Percentiles rank a stretch among this genome's conserved stretches.
These are phyloP conservation scores for Sanghuangporus baumii DNA, from an alignment of 1,284 basidiomycete genomes.

Conservation along the genomic window DNA sequence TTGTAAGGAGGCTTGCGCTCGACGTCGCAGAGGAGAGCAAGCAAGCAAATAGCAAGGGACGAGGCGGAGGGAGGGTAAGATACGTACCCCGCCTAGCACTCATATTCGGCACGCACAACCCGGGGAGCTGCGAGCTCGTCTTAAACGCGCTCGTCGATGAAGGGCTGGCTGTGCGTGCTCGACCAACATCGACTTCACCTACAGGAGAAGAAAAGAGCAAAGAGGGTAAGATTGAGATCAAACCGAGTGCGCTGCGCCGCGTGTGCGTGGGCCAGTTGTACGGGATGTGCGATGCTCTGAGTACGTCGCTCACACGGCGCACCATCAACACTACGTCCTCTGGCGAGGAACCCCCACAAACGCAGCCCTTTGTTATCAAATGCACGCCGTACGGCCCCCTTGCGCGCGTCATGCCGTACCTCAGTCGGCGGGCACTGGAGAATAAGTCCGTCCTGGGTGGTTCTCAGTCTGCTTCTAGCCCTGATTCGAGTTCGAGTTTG, in stretches of 20 bases:
- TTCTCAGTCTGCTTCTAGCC: constrained; percentile 36
- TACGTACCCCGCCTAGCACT: constrained; percentile 52
- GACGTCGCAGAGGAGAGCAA: constrained; percentile 24
- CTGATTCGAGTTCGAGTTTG: constrained; percentile 59
- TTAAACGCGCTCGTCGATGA: constrained; percentile 53
- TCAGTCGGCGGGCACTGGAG: constrained; percentile 61
- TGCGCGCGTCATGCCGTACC: constrained; percentile 56
- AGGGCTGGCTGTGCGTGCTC: constrained; percentile 43
- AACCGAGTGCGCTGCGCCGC: constrained; percentile 52
- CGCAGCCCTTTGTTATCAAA: constrained; percentile 73
- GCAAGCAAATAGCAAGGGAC: constrained; percentile 21
- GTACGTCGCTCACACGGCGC: constrained; percentile 52
- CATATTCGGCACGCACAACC: constrained; percentile 87
- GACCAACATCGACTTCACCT: no score
- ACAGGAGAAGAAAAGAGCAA: constrained; percentile 26
- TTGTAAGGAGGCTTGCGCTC: constrained; percentile 55
- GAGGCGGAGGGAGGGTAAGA: background rate
- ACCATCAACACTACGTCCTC: constrained; percentile 59
- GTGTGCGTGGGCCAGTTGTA: constrained; percentile 73
- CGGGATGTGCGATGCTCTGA: constrained; percentile 78
- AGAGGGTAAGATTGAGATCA: constrained; percentile 21
- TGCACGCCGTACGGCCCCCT: constrained; percentile 73
- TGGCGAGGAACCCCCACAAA: constrained; percentile 47
- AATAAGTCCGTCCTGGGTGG: constrained; percentile 58
- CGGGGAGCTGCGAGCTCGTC: constrained; percentile 57